phyloP scores from a whole-genome alignment of 2,329 filamentous ascomycete species.

The Aphanoascus verrucosus region DNA sequence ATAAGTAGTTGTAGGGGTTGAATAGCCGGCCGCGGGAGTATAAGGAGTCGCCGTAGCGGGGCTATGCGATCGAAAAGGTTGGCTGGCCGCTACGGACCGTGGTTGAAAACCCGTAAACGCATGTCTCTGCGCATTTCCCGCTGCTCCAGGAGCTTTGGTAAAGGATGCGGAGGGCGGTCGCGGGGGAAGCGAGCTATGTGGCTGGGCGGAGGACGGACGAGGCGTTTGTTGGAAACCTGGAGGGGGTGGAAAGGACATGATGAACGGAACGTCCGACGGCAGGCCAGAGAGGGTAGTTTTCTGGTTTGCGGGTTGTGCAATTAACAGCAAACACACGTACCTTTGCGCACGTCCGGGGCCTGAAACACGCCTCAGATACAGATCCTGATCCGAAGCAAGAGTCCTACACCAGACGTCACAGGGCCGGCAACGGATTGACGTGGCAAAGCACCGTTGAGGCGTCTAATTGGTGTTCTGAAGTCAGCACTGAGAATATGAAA shows the following conservation, averaged over 20 bases:
- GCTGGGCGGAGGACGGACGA: conserved; percentile 31
- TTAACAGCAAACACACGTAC: conserved; percentile 16
- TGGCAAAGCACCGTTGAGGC: neutral
- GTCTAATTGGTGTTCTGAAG: neutral
- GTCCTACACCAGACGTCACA: conserved; percentile 10
- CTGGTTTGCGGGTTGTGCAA: conserved; percentile 13
- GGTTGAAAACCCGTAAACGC: conserved; percentile 50
- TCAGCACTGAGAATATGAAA: too few relatives aligned
- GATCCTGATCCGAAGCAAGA: conserved; percentile 5
- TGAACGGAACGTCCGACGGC: conserved; percentile 31
- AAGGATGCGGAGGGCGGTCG: conserved; percentile 54
- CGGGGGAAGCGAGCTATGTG: conserved; percentile 57
- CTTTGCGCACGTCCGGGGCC: conserved; percentile 16
- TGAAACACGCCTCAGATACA: conserved; percentile 11
- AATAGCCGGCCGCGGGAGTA: conserved; percentile 23
- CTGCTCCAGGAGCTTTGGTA: conserved; percentile 20
- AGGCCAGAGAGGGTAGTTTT: neutral
- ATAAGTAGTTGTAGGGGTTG: conserved; percentile 32
- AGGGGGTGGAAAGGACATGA: conserved; percentile 78
- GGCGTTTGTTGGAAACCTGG: conserved; percentile 54
- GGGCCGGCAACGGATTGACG: conserved; percentile 1
- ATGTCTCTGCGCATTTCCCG: conserved; percentile 15
- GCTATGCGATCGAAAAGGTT: conserved; percentile 27
- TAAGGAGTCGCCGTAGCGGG: conserved; percentile 19
- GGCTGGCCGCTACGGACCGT: conserved; percentile 44